Evolutionary conservation across 768 basidiomycete genomes (phyloP), one percentile per base, ranked within the genome.

Genomic region (Collybiopsis confluens): DNA sequence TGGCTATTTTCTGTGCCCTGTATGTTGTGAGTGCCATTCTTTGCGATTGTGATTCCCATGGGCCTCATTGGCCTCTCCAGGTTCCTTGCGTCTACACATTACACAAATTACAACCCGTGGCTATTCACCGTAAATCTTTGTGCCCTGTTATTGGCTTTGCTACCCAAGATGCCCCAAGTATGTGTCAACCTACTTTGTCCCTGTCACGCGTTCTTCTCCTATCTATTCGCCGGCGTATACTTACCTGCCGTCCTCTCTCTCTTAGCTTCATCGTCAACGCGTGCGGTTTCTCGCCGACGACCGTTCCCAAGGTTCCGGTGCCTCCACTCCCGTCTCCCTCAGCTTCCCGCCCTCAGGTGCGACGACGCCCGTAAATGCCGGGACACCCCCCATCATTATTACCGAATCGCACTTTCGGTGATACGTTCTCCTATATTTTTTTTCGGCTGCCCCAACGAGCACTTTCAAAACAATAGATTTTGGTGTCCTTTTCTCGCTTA

Each of bases 61-160:
- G 50, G 65, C 54, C 43, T 47, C 45, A 33, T 24, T 53, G 28
- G 26, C 47, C 54, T 40, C 45, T 35, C 35, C 59, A 98, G 96
- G 28, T 99, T 99, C 74, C 80, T 99, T 24, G 86, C 90, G 37
- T 98, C 97, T 16, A 99, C 97, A 0, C 97, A 99, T 67, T 99
- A 98, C 77, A 98, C 95, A 16, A 86, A 92, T 62, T 99, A 98
- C 70, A 85, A 99, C 60, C 93, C 91, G 8, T 93, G 90, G 81
- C 62, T 96, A 49, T 99, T 99, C 66, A 84, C 89, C 30, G 73
- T 99, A 64, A 98, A 98, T 64, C 77, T 98, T 56, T 74, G 88
- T 2, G 88, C 92, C 2, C 76, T 90, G 13, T 67, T 80, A 33
- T 74, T 95, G 57, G 89, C 90, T 23, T 81, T 98, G 56, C 86